Percentiles rank a stretch among this genome's conserved stretches.
Conservation (phyloP, 2,329 filamentous ascomycete genomes). For the Penicillium corylophilum region DNA sequence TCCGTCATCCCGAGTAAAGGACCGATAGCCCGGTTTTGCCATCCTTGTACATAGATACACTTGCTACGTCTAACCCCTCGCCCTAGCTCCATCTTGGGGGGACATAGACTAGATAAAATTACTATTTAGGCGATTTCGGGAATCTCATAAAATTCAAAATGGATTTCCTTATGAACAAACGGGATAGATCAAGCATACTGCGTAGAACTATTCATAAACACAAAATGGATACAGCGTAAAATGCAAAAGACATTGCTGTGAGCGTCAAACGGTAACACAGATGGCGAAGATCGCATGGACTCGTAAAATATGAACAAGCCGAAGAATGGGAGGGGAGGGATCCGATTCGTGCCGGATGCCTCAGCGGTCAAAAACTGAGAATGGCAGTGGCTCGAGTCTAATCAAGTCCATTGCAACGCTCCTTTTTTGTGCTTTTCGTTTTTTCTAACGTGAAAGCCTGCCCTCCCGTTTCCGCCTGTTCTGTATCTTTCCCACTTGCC, state of each 20-base stretch:
- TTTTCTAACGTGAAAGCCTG: constrained; percentile 1
- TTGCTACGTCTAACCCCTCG: background rate
- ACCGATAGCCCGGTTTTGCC: background rate
- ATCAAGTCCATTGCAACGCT: background rate
- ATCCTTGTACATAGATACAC: constrained; percentile 8
- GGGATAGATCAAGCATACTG: background rate
- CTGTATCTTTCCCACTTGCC: constrained; percentile 10
- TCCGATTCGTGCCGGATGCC: background rate
- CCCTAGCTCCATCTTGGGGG: background rate
- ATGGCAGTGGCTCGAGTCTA: background rate
- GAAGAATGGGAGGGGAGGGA: constrained; percentile 1
- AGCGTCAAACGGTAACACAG: background rate
- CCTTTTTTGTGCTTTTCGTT: constrained; percentile 1
- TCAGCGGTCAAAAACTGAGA: background rate
- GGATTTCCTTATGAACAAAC: background rate
- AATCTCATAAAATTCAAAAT: background rate
- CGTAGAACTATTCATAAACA: background rate
- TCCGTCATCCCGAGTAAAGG: background rate
- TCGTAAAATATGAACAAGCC: constrained; percentile 6
- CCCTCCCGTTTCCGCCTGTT: background rate
- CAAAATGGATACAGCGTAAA: background rate
- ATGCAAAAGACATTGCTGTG: constrained; percentile 4
- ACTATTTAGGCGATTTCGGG: background rate
- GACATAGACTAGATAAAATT: background rate
- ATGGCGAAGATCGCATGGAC: constrained; percentile 9